phyloP scores from a whole-genome alignment of 2,329 filamentous ascomycete genomes.

The Lasiodiplodia sp. region DNA sequence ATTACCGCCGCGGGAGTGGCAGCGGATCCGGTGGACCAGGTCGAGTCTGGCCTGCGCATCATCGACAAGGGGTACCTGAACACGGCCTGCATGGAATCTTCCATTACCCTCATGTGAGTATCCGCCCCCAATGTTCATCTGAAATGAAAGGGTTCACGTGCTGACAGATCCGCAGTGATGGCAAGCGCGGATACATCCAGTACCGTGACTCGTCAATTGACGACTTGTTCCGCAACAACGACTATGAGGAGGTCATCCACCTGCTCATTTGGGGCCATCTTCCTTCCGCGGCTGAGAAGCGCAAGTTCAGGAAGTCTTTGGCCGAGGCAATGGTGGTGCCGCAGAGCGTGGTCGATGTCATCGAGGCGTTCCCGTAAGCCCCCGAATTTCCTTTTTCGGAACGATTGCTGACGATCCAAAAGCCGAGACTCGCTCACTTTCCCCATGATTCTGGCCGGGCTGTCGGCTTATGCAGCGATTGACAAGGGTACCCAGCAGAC shows the following conservation, averaged over 20 bases:
- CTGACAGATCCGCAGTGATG: slow-evolving; percentile 35
- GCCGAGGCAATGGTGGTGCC: slow-evolving; percentile 28
- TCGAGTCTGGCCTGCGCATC: slow-evolving; percentile 39
- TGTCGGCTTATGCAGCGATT: slow-evolving; percentile 50
- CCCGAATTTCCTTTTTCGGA: background rate
- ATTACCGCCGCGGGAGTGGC: slow-evolving; percentile 36
- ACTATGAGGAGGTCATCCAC: slow-evolving; percentile 60
- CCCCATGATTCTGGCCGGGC: slow-evolving; percentile 45
- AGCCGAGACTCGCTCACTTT: slow-evolving; percentile 48
- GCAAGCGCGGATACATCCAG: slow-evolving; percentile 12
- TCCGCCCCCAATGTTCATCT: background rate
- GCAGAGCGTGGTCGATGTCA: slow-evolving; percentile 37
- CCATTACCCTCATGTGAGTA: slow-evolving; percentile 36
- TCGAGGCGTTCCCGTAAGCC: slow-evolving; percentile 52
- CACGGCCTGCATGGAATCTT: slow-evolving; percentile 41
- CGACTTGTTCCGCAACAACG: slow-evolving; percentile 46
- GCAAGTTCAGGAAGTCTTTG: slow-evolving; percentile 47
- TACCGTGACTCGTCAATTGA: slow-evolving; percentile 9
- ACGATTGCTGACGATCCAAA: background rate
- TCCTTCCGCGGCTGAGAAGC: slow-evolving; percentile 53
- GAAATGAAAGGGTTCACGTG: slow-evolving; percentile 33
- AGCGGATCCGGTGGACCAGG: slow-evolving; percentile 35
- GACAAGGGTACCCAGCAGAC: slow-evolving; percentile 22
- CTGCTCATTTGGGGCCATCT: slow-evolving; percentile 62
- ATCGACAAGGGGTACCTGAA: slow-evolving; percentile 46